Base-by-base conservation (phyloP, 1,284 basidiomycete genomes). In the Heliocybe sulcata region DNA sequence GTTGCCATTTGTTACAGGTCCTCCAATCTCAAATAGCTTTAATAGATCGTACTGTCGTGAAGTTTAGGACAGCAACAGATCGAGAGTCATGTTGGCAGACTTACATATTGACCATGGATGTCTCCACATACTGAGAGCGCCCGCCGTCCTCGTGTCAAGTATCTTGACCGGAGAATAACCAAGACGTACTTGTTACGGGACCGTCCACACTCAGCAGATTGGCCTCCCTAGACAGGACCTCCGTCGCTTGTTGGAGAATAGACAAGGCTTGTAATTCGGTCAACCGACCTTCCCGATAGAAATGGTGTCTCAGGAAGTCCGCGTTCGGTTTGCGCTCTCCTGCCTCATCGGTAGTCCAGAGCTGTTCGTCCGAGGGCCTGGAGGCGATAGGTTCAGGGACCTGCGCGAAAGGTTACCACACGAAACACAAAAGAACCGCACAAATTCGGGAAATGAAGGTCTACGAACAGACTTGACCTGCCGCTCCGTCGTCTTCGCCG, bases 71-170 rank as follows among this genome's bases (percentile, higher is more conserved):
- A 12, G 20, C 10, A 16, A 52, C 20, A 19, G 33, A 20, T 52
- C 51, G 26, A 20, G 45, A 27, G 25, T 45, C 26, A 59, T 31
- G 11, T 20, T 11, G 20, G 31, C 16, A 26, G 52, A 73, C 91
- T 72, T 72, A 96, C 93, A 73, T 95, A 99, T 89, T 99, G 96
- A 9, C 96, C 96, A 69, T 99, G 96, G 54, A 98, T 95, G 74
- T 99, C 96, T 52, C 95, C 95, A 66, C 93, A 95, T 59, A 98
- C 94, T 94, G 61, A 35, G 54, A 48, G 35, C 52, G 29, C 12
- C 47, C 47, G 47, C 27, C 47, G 47, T 6, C 8, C 38, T 42
- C 38, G 52, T 53, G 47, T 49, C 22, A 49, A 22, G 23, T 4
- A 20, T 20, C 47, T 26, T 4, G 23, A 22, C 38, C 38, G n/a